These are phyloP conservation scores for Fusarium xylarioides DNA, from an alignment of 2,329 filamentous ascomycete genomes.

Conservation along the genomic window DNA sequence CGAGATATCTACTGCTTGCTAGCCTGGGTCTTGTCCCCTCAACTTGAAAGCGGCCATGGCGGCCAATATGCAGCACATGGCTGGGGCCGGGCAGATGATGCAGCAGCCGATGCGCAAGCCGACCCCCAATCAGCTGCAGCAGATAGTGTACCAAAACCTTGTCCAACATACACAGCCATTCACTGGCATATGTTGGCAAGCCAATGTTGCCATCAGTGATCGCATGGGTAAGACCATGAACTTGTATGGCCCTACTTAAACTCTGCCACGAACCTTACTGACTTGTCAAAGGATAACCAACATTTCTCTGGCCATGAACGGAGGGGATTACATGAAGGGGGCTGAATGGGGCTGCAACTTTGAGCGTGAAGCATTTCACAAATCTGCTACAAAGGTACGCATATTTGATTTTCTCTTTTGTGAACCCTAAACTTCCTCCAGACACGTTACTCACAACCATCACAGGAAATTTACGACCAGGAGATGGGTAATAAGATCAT, in stretches of 20 bases:
- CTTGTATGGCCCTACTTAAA: slow-evolving; percentile 47
- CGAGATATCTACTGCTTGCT: slow-evolving; percentile 6
- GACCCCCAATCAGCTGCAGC: slow-evolving; percentile 46
- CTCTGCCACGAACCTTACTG: slow-evolving; percentile 16
- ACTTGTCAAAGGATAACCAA: slow-evolving; percentile 58
- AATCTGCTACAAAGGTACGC: slow-evolving; percentile 59
- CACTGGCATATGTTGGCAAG: slow-evolving; percentile 52
- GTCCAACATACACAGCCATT: slow-evolving; percentile 46
- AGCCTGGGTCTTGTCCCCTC: slow-evolving; percentile 34
- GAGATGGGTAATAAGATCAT: slow-evolving; percentile 56
- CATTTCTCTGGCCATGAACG: slow-evolving; percentile 56
- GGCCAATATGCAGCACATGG: slow-evolving; percentile 68
- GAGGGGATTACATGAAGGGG: slow-evolving; percentile 53
- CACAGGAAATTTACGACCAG: slow-evolving; percentile 61
- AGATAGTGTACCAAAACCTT: slow-evolving; percentile 54
- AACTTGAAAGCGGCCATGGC: slow-evolving; percentile 61
- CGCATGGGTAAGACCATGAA: slow-evolving; percentile 55
- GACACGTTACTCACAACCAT: slow-evolving; percentile 29
- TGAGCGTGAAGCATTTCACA: slow-evolving; percentile 59
- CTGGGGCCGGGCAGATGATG: slow-evolving; percentile 57
- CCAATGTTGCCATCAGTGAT: slow-evolving; percentile 49
- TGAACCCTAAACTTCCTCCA: background rate
- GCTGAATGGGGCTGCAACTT: slow-evolving; percentile 55
- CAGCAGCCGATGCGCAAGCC: slow-evolving; percentile 53
- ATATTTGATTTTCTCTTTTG: background rate